Evolutionary conservation across 352 stramenopile genomes (phyloP), one percentile per base, ranked within the genome.

Genomic region (Phytophthora uliginosa): DNA sequence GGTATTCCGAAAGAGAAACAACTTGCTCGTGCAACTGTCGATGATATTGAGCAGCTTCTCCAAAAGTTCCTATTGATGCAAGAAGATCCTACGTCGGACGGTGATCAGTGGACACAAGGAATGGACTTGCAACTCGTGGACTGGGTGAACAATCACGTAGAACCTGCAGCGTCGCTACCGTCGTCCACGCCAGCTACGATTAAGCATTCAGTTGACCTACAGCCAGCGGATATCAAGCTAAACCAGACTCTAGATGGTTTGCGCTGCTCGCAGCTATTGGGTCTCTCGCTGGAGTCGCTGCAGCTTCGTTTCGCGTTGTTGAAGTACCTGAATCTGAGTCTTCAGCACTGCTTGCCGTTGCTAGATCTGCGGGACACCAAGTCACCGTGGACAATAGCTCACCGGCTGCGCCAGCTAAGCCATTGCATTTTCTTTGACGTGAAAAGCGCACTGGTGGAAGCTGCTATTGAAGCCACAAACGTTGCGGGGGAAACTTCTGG

Each of bases 341-440:
- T 96, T 9, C 81, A 91, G 42, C 79, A 89, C 42, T 91, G 84
- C 33, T 76, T 97, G 7, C 69, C 83, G 18, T 65, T 96, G 34
- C 63, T 97, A 5, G 90, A 97, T 73, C 55, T 97, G 33, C 90
- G 89, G 9, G 87, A 96, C 55, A 86, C 83, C 7, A 69, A 79
- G 24, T 92, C 88, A 0, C 63, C 79, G 10, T 97, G 89, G 89
- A 95, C 88, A 0, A 75, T 96, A 8, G 89, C 89, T 9, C 77
- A 95, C 51, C 81, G 79, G 1, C 57, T 97, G 40, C 89, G 89
- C 1, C 78, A 83, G 15, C 61, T 96, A 24, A 93, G 89, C 40
- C 88, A 96, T 74, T 96, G 91, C 47, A 78, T 96, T n/a, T 97
- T 96, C 66, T 93, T 96, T 22, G 91, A 97, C 40, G 66, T 95